A percentile compares a stretch with the other conserved stretches of the same genome.
Evolutionary conservation across 2,329 filamentous ascomycete genomes (phyloP).

Genomic region (Monilinia vaccinii-corymbosi): DNA sequence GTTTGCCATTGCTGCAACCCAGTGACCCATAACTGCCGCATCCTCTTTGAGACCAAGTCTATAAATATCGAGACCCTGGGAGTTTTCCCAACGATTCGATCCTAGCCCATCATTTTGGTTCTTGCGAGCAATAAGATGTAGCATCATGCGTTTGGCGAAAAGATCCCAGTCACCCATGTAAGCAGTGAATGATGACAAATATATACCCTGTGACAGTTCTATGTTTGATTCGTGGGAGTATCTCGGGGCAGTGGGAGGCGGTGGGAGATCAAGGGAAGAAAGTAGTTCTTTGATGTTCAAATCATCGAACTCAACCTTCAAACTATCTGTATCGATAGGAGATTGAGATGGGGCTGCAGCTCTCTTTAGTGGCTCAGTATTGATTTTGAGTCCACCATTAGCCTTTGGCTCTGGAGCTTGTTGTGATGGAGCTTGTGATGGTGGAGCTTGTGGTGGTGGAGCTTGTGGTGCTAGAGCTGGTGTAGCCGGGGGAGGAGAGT

Average conservation of each 20-base stretch:
- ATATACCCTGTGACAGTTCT: constrained; percentile 34
- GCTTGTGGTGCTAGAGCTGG: constrained; percentile 16
- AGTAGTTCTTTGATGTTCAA: constrained; percentile 38
- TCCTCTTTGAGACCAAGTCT: constrained; percentile 54
- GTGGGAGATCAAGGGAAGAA: constrained; percentile 41
- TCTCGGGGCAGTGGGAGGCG: constrained; percentile 36
- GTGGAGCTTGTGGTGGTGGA: constrained; percentile 40
- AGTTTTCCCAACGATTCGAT: constrained; percentile 36
- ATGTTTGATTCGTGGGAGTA: constrained; percentile 28
- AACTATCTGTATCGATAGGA: constrained; percentile 17
- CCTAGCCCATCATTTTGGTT: constrained; percentile 27
- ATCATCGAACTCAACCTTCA: constrained; percentile 38
- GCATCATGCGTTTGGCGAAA: constrained; percentile 45
- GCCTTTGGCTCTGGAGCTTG: constrained; percentile 41
- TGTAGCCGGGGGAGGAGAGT: constrained; percentile 35
- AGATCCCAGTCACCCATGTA: constrained; percentile 44
- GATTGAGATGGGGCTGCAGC: constrained; percentile 25
- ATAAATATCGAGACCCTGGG: constrained; percentile 46
- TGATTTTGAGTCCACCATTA: constrained; percentile 41
- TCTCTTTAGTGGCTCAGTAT: constrained; percentile 44
- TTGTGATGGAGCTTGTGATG: constrained; percentile 34
- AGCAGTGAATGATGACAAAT: constrained; percentile 42
- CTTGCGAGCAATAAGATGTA: constrained; percentile 47
- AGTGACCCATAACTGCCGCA: constrained; percentile 50
- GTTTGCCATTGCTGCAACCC: constrained; percentile 48